These are phyloP conservation scores for Chlamydomonas sp. DNA, from an alignment of 139 green algal genomes.

Conservation along the genomic window DNA sequence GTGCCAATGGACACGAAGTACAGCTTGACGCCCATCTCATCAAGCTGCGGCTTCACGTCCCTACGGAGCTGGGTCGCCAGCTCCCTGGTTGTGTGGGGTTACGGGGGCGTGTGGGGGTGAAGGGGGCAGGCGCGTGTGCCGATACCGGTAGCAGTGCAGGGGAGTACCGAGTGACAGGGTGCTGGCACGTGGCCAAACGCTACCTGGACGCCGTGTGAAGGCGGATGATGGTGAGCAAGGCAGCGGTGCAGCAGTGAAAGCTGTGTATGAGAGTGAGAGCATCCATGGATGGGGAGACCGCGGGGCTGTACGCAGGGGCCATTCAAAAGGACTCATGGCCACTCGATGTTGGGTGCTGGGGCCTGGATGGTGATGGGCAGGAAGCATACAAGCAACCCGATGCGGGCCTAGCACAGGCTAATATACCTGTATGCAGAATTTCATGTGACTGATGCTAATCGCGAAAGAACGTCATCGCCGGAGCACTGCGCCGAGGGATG, in stretches of 20 bases:
- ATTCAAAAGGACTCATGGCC: too few relatives aligned
- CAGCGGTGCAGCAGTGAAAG: neutral
- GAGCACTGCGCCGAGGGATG: too few relatives aligned
- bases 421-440: neutral
- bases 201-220: neutral
- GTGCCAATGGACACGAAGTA: conserved; percentile 86
- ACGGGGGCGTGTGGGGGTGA: neutral
- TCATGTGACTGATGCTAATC: neutral
- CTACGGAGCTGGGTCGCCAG: conserved; percentile 77
- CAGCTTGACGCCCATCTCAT: conserved; percentile 69
- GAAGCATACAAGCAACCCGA: too few relatives aligned
- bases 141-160: neutral
- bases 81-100: conserved; percentile 56
- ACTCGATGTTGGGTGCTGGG: too few relatives aligned
- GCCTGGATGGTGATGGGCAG: too few relatives aligned
- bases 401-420: too few relatives aligned
- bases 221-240: neutral
- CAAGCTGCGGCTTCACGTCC: conserved; percentile 82
- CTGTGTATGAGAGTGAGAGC: neutral
- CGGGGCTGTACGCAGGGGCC: too few relatives aligned
- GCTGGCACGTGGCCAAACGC: neutral
- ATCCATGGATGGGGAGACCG: too few relatives aligned
- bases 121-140: neutral
- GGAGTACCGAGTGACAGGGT: neutral
- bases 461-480: too few relatives aligned